Percentiles rank a stretch among this genome's conserved stretches.
phyloP scores from a whole-genome alignment of 164 flowering plant species.

The Cinnamomum micranthum region DNA sequence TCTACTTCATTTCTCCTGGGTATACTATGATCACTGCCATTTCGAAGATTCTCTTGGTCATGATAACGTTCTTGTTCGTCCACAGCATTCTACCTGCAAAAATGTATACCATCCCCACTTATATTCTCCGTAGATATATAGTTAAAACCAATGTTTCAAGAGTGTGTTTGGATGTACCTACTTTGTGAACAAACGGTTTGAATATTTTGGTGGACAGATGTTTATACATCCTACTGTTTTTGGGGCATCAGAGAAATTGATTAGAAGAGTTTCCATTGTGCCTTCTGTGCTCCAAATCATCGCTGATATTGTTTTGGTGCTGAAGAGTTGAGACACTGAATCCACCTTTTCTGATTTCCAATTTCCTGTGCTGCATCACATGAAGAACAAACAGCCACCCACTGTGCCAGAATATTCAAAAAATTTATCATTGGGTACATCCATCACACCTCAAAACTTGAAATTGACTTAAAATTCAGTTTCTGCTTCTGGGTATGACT shows the following conservation, averaged over 20 bases:
- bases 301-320: neutral
- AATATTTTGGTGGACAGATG: neutral
- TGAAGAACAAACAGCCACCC: neutral
- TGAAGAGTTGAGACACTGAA: neutral
- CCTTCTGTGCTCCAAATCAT: too few species aligned
- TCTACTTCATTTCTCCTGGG: conserved; percentile 62
- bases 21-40: conserved; percentile 59
- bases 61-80: conserved; percentile 59
- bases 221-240: neutral
- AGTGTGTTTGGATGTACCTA: neutral
- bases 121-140: neutral
- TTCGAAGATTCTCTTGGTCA: conserved; percentile 59
- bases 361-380: neutral
- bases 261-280: neutral
- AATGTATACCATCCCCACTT: conserved; percentile 41
- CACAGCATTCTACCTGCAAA: conserved; percentile 72
- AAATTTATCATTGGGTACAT: too few species aligned
- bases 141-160: neutral
- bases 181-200: neutral
- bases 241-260: neutral
- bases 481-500: neutral
- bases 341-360: neutral
- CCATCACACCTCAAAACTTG: too few species aligned
- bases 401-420: too few species aligned
- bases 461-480: neutral